These are phyloP conservation scores for Cavenderia fasciculata DNA, from an alignment of 78 protist genomes.

Conservation along the genomic window DNA sequence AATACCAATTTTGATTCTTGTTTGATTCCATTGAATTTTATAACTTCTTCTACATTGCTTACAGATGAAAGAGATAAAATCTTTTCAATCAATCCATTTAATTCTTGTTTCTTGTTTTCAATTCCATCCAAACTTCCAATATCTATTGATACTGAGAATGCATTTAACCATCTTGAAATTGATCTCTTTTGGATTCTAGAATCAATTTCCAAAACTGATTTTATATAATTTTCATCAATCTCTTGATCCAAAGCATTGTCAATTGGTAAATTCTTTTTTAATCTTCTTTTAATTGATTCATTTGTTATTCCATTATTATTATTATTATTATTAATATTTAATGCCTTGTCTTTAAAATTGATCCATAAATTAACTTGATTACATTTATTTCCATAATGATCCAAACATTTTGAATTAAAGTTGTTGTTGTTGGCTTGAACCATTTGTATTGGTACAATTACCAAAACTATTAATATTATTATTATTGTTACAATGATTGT, in stretches of 20 bases:
- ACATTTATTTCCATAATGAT: too few species aligned
- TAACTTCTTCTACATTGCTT: not conserved
- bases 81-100: not conserved
- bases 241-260: not conserved
- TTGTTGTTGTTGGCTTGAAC: too few species aligned
- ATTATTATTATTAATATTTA: not conserved
- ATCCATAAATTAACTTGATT: slow-evolving; percentile 16
- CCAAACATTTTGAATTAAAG: too few species aligned
- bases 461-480: too few species aligned
- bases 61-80: not conserved
- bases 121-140: not conserved
- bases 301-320: too few species aligned
- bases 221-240: not conserved
- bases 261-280: slow-evolving; percentile 3
- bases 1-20: too few species aligned
- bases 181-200: not conserved
- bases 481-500: too few species aligned
- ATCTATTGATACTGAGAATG: not conserved
- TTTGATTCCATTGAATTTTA: too few species aligned
- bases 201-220: not conserved
- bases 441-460: too few species aligned
- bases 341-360: slow-evolving; percentile 7
- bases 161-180: slow-evolving; percentile 6
- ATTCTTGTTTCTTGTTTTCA: not conserved
- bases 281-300: not conserved